Evolutionary conservation across 495 filamentous ascomycete genomes (phyloP).

Genomic region (Xylaria venustula): DNA sequence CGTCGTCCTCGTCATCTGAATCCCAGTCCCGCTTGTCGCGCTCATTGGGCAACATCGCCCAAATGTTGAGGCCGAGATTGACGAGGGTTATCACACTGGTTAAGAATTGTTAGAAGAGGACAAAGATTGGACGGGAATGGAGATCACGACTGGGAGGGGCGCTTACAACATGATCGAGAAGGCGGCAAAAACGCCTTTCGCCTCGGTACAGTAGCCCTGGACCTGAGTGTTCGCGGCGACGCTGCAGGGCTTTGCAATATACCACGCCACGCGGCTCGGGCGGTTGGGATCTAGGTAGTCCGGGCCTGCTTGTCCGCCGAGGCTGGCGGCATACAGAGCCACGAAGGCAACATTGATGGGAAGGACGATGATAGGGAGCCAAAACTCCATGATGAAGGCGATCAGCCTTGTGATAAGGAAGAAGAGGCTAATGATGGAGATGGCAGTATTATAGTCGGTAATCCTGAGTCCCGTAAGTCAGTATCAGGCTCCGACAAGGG

Average conservation of each 20-base stretch:
- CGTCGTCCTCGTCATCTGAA: slow-evolving; percentile 20
- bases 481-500: slow-evolving; percentile 7
- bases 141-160: background rate
- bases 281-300: slow-evolving; percentile 75
- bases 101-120: slow-evolving; percentile 9
- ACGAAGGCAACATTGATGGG: slow-evolving; percentile 57
- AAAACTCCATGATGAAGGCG: slow-evolving; percentile 68
- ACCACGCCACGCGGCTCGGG: slow-evolving; percentile 73
- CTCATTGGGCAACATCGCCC: slow-evolving; percentile 60
- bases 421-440: slow-evolving; percentile 73
- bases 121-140: background rate
- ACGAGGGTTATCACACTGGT: slow-evolving; percentile 53
- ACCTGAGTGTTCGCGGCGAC: slow-evolving; percentile 56
- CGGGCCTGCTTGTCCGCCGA: slow-evolving; percentile 72
- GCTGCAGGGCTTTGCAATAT: slow-evolving; percentile 73
- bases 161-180: slow-evolving; percentile 72
- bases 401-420: slow-evolving; percentile 64
- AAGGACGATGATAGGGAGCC: slow-evolving; percentile 65
- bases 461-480: slow-evolving; percentile 49
- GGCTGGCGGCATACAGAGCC: slow-evolving; percentile 64
- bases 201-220: slow-evolving; percentile 70
- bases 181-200: slow-evolving; percentile 71
- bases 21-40: slow-evolving; percentile 41
- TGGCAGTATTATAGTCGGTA: slow-evolving; percentile 78
- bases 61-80: slow-evolving; percentile 56